Conservation (phyloP, 805 yeast species). For the Dipodascus geniculatus region DNA sequence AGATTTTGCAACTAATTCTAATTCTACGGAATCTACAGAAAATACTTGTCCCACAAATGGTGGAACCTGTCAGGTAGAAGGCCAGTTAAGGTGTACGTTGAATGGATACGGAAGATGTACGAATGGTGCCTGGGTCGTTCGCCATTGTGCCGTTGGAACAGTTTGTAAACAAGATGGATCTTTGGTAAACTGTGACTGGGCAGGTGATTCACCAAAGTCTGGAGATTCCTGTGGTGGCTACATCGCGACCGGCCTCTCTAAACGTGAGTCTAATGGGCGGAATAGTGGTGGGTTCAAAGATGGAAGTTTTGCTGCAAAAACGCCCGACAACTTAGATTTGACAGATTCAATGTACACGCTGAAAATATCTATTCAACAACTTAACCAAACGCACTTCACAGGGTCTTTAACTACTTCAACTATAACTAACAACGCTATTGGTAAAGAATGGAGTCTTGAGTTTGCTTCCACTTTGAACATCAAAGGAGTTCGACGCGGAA, state of each 20-base stretch:
- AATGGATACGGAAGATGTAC: conserved; percentile 19
- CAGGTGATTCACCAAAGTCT: not conserved
- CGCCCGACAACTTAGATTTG: not conserved
- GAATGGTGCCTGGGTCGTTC: conserved; percentile 20
- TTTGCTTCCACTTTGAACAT: not conserved
- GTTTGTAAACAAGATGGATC: conserved; percentile 16
- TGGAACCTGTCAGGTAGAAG: conserved; percentile 17
- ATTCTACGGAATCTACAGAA: not conserved
- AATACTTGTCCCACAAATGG: conserved; percentile 13
- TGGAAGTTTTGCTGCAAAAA: not conserved
- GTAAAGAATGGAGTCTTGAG: not conserved
- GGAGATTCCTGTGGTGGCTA: not conserved
- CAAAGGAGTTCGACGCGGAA: not conserved
- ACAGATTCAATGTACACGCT: not conserved
- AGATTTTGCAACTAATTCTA: not conserved
- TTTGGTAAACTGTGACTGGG: conserved; percentile 18
- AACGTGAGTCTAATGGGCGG: not conserved
- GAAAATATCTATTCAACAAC: not conserved
- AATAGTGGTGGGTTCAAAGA: not conserved
- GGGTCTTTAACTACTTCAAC: not conserved
- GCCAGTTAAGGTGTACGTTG: conserved; percentile 19
- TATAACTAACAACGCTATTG: not conserved
- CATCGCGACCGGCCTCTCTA: not conserved
- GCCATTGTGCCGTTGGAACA: conserved; percentile 23
- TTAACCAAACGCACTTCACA: not conserved